These are phyloP conservation scores for Phytopythium aichiense DNA, from an alignment of 352 stramenopile species.

Conservation along the genomic window DNA sequence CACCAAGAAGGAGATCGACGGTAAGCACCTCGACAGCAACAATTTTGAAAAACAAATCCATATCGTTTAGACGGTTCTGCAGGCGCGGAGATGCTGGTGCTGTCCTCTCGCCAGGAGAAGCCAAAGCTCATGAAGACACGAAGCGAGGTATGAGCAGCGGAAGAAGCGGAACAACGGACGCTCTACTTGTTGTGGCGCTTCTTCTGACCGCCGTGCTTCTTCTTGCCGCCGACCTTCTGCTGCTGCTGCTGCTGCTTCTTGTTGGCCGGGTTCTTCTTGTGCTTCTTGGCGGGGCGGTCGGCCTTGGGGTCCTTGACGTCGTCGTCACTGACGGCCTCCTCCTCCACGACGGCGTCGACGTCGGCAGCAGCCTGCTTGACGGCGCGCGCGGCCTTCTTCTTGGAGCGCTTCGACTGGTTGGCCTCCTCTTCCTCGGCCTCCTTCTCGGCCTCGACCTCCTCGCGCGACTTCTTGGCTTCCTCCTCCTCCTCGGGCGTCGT, in stretches of 20 bases:
- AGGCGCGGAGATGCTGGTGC: neutral
- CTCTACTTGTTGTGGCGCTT: conserved; percentile 9
- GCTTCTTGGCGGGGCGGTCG: conserved; percentile 11
- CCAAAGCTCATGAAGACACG: neutral
- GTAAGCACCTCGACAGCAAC: neutral
- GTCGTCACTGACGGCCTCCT: conserved; percentile 46
- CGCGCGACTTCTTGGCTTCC: conserved; percentile 67
- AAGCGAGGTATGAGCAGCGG: neutral
- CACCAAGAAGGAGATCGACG: neutral
- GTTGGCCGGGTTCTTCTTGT: conserved; percentile 18
- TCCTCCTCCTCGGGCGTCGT: conserved; percentile 74
- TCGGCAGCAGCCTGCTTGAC: conserved; percentile 69
- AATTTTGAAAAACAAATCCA: conserved; percentile 4
- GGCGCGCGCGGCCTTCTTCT: conserved; percentile 73
- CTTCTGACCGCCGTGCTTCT: conserved; percentile 5
- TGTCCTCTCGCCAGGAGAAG: neutral
- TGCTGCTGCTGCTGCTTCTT: conserved; percentile 8
- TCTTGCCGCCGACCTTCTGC: conserved; percentile 8
- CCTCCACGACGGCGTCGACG: conserved; percentile 60
- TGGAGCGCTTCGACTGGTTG: conserved; percentile 75
- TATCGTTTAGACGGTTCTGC: conserved; percentile 4
- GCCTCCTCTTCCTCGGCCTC: conserved; percentile 72
- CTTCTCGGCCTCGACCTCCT: conserved; percentile 27
- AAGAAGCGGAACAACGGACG: neutral
- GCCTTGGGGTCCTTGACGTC: conserved; percentile 35